phyloP scores from a whole-genome alignment of 75 land plant genomes.

The Adiantum capillusveneris region DNA sequence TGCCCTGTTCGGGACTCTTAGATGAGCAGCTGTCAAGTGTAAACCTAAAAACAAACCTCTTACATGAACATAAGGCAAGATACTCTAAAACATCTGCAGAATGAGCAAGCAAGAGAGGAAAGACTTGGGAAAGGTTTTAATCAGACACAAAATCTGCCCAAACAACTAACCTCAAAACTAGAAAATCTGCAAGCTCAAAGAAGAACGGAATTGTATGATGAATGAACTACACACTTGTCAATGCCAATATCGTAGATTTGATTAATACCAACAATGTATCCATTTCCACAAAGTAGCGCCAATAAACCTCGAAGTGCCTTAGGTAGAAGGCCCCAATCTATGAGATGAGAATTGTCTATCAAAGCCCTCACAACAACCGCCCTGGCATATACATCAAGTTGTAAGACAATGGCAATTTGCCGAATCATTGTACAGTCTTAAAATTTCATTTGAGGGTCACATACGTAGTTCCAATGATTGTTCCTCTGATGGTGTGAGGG shows the following conservation, averaged over 20 bases:
- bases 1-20: no score
- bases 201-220: not conserved
- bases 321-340: conserved; percentile 68
- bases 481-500: conserved; percentile 95
- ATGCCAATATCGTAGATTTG: conserved; percentile 93
- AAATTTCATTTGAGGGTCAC: no score
- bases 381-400: no score
- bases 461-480: conserved; percentile 71
- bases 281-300: conserved; percentile 93
- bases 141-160: no score
- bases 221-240: conserved; percentile 58
- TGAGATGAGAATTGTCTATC: conserved; percentile 66
- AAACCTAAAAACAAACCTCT: no score
- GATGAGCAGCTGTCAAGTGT: no score
- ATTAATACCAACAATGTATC: conserved; percentile 94
- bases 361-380: conserved; percentile 83
- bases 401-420: no score
- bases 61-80: no score
- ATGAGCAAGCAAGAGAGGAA: no score
- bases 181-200: not conserved
- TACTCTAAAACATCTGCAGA: no score
- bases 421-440: no score
- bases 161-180: not conserved
- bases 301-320: conserved; percentile 81
- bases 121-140: no score